Evolutionary conservation across 2,329 filamentous ascomycete genomes (phyloP), one percentile per base, ranked within the genome.

Genomic region (Fusarium humuli): DNA sequence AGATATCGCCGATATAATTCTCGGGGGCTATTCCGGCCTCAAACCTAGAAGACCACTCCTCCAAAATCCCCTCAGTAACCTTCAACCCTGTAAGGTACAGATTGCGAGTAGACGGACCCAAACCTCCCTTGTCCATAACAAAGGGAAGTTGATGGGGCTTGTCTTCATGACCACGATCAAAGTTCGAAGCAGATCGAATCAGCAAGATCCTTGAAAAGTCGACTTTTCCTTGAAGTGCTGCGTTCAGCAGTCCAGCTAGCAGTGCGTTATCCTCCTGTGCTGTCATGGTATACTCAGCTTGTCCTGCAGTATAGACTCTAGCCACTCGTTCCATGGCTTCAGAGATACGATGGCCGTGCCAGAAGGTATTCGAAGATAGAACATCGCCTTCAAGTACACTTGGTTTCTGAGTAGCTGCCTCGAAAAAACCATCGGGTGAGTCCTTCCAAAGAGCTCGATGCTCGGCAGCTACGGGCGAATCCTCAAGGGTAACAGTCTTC

Each of bases 251-350:
- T 2, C 70, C 65, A 3, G 70, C 41, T 4, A 73, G 41, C 1
- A 73, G 47, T 6, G 70, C 70, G 5, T 65, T 73, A 14, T 73
- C 70, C n/a, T 73, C 70, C 41, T 71, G 67, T 1, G 70, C 70
- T n/a, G 70, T 73, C 70, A 73, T 73, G 2, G 61, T 62, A 11
- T 73, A 73, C 2, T 67, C 48, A 5, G 23, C 67, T 8, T 72
- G 55, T 1, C 61, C 57, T 14, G 70, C 47, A 1, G 68, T 69
- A 7, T 73, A 73, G 0, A 73, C 62, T 23, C 34, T 60, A 2
- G 70, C 32, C 2, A 73, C 68, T 16, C 41, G 63, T 16, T 73
- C 70, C 61, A 73, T 73, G 0, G 70, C 70, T 9, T 73, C 70
- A 1, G 70, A 73, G 2, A 73, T 48, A 0, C 65, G 40, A 18